A percentile compares a stretch with the other conserved stretches of the same genome.
These are phyloP conservation scores for Ceratocystis alfenasii DNA, from an alignment of 2,329 filamentous ascomycete species.

Conservation along the genomic window DNA sequence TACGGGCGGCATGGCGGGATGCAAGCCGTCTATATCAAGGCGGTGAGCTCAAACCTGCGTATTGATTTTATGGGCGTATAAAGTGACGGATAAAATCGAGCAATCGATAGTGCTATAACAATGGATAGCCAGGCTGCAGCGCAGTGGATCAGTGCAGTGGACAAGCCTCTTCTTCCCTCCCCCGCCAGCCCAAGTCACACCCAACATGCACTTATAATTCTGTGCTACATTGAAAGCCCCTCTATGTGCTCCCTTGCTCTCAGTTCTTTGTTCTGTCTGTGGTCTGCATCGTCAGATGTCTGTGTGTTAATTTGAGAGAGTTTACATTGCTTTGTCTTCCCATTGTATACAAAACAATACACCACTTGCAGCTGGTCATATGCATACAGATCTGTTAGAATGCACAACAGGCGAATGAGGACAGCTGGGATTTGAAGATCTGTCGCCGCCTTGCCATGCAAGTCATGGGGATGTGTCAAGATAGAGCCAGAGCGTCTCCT, in stretches of 20 bases:
- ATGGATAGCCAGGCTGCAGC: not conserved
- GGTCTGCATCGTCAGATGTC: too few relatives aligned
- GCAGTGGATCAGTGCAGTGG: not conserved
- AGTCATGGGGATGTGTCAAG: not conserved
- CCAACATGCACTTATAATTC: not conserved
- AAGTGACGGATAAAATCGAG: not conserved
- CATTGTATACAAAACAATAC: slow-evolving; percentile 3
- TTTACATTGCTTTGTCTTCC: slow-evolving; percentile 5
- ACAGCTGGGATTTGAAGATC: slow-evolving; percentile 1
- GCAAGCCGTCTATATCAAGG: slow-evolving; percentile 4
- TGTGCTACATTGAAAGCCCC: not conserved
- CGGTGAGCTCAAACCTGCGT: not conserved
- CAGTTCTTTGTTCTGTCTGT: too few relatives aligned
- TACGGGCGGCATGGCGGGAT: not conserved
- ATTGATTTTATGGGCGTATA: too few relatives aligned
- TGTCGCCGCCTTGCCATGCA: not conserved
- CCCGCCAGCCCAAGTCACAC: not conserved
- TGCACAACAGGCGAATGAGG: not conserved
- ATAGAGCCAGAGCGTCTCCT: not conserved
- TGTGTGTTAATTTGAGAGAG: not conserved
- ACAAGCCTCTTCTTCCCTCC: not conserved
- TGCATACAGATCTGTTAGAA: not conserved
- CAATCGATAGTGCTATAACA: not conserved
- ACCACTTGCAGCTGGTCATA: not conserved
- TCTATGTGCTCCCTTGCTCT: not conserved